phyloP scores from a whole-genome alignment of 441 rosid genomes.

The Populus hybrid region DNA sequence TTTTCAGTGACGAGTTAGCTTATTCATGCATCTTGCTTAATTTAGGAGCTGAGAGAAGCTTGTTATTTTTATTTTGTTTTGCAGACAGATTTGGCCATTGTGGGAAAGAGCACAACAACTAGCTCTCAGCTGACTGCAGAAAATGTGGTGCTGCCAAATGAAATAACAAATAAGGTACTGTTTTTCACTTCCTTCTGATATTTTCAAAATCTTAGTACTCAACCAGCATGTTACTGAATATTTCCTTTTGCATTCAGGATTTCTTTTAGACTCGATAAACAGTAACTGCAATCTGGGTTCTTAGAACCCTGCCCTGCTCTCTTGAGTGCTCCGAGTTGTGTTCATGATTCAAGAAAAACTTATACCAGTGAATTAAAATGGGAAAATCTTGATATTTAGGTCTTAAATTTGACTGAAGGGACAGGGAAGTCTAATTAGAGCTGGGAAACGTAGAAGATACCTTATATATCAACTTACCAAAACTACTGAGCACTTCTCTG shows the following conservation, averaged over 20 bases:
- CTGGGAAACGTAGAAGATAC: background rate
- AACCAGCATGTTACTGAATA: background rate
- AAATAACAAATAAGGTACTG: constrained; percentile 40
- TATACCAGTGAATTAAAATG: background rate
- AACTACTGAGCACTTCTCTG: no score
- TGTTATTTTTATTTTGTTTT: constrained; percentile 17
- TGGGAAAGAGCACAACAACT: constrained; percentile 25
- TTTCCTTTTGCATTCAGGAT: background rate
- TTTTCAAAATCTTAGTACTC: background rate
- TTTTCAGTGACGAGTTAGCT: background rate
- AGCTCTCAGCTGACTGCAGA: constrained; percentile 27
- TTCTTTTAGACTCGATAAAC: background rate
- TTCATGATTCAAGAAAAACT: background rate
- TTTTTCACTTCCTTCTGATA: background rate
- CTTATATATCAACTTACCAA: no score
- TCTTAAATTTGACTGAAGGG: background rate
- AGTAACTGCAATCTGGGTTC: background rate
- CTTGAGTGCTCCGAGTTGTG: background rate
- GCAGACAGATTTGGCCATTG: constrained; percentile 36
- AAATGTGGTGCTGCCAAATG: constrained; percentile 25
- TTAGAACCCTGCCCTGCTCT: background rate
- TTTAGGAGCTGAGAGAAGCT: constrained; percentile 4
- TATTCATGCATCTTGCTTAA: constrained; percentile 6
- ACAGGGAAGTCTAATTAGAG: background rate
- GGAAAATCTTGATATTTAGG: background rate